Percentiles rank a stretch among this genome's conserved stretches.
Conservation (phyloP, 306 rosid genomes). For the Cicer chorassanicum region DNA sequence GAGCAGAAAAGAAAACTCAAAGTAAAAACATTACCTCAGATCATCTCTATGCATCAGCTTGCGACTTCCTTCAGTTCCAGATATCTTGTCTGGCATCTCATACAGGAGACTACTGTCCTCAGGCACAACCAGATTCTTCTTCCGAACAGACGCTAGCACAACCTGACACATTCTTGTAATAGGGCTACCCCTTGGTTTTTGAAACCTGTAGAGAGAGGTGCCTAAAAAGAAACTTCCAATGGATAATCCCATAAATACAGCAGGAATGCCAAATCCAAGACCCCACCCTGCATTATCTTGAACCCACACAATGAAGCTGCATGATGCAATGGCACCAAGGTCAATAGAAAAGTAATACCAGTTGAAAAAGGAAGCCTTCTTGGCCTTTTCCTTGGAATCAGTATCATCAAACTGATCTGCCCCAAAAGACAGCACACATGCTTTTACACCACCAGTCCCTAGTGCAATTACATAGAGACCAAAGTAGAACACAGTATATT, state of each 20-base stretch:
- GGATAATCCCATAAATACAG: constrained; percentile 82
- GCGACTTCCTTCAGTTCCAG: constrained; percentile 96
- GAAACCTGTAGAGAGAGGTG: constrained; percentile 88
- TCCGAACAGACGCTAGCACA: constrained; percentile 79
- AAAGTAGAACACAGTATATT: constrained; percentile 82
- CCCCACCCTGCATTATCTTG: constrained; percentile 99
- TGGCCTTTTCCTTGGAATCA: constrained; percentile 77
- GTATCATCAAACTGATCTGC: constrained; percentile 99
- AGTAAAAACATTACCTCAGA: constrained; percentile 61
- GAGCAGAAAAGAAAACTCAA: constrained; percentile 3
- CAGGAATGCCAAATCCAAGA: constrained; percentile 96
- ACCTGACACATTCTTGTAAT: constrained; percentile 96
- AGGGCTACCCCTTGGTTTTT: constrained; percentile 97
- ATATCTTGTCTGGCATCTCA: constrained; percentile 75
- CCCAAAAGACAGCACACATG: constrained; percentile 94
- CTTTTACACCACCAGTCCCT: constrained; percentile 97
- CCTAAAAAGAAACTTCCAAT: constrained; percentile 85
- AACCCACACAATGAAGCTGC: constrained; percentile 81
- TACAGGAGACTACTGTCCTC: constrained; percentile 71
- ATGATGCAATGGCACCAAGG: constrained; percentile 87
- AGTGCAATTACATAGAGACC: constrained; percentile 97
- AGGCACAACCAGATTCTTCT: constrained; percentile 71
- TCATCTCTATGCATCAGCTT: constrained; percentile 85
- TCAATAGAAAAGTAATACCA: constrained; percentile 97
- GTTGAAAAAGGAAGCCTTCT: constrained; percentile 95